Conservation (phyloP, 805 yeast genomes). For the Ogataea naganishii region DNA sequence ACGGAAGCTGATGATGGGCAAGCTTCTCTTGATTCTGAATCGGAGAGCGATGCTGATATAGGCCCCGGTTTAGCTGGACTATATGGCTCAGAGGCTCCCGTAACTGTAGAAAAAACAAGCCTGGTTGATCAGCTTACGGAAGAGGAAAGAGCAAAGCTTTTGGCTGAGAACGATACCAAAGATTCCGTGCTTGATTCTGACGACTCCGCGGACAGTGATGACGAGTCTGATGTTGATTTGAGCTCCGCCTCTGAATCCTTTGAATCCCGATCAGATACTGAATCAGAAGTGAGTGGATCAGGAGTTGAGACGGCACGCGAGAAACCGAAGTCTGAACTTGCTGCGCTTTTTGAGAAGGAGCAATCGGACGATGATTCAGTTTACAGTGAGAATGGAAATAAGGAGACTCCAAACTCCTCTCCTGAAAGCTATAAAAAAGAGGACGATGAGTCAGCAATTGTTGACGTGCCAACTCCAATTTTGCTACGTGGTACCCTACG, state of each 20-base stretch:
- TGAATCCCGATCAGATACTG: conserved; percentile 11
- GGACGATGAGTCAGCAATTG: conserved; percentile 23
- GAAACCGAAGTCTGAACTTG: conserved; percentile 19
- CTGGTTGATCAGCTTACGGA: conserved; percentile 19
- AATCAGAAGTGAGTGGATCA: conserved; percentile 11
- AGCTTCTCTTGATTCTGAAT: conserved; percentile 11
- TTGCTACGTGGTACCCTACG: conserved; percentile 75
- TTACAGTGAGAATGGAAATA: conserved; percentile 18
- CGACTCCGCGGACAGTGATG: conserved; percentile 6
- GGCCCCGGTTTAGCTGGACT: conserved; percentile 21
- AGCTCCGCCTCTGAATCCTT: conserved; percentile 6
- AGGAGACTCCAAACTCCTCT: conserved; percentile 27
- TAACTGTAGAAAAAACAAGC: conserved; percentile 5
- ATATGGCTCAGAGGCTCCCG: conserved; percentile 17
- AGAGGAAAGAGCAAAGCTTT: conserved; percentile 12
- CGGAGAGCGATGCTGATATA: conserved; percentile 10
- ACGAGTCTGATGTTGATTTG: conserved; percentile 12
- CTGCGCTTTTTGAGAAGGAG: conserved; percentile 27
- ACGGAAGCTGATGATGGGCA: conserved; percentile 4
- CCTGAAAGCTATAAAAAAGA: conserved; percentile 27
- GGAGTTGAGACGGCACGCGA: conserved; percentile 11
- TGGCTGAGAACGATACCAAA: conserved; percentile 8
- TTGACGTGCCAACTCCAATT: conserved; percentile 74
- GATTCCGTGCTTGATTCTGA: conserved; percentile 17
- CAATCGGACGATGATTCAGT: conserved; percentile 30